Conservation (phyloP, 2,329 filamentous ascomycete species). For the Geosmithia flava region DNA sequence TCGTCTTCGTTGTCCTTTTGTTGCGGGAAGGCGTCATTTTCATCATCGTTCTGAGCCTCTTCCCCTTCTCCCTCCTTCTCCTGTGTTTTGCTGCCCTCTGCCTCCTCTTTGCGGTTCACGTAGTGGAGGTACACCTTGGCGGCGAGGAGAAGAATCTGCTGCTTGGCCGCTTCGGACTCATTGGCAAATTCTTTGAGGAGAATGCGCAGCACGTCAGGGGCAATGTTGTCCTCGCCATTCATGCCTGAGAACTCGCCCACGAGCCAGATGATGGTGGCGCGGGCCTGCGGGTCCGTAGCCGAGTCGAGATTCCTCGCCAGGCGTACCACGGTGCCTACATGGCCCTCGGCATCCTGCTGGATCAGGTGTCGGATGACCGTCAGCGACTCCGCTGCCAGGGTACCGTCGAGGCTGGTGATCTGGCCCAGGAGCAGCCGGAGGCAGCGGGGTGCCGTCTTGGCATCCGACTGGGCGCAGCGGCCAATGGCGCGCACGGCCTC, state of each 20-base stretch:
- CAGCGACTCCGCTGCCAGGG: slow-evolving; percentile 79
- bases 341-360: slow-evolving; percentile 72
- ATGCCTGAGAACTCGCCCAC: slow-evolving; percentile 85
- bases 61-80: background rate
- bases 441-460: slow-evolving; percentile 62
- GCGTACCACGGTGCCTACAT: slow-evolving; percentile 75
- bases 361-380: slow-evolving; percentile 95
- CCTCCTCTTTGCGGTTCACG: slow-evolving; percentile 50
- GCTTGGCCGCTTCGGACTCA: slow-evolving; percentile 76
- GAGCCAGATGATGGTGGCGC: slow-evolving; percentile 94
- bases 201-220: slow-evolving; percentile 82
- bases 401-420: slow-evolving; percentile 78
- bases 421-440: slow-evolving; percentile 73
- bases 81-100: slow-evolving; percentile 5
- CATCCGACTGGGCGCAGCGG: slow-evolving; percentile 73
- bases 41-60: background rate
- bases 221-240: slow-evolving; percentile 76
- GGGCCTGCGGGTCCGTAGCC: slow-evolving; percentile 73
- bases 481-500: slow-evolving; percentile 91
- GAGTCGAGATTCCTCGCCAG: slow-evolving; percentile 86
- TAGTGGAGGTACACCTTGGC: slow-evolving; percentile 96
- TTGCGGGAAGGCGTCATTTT: background rate
- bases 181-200: slow-evolving; percentile 72
- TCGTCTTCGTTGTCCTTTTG: slow-evolving; percentile 18
- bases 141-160: slow-evolving; percentile 82